Base-by-base conservation (phyloP, 768 basidiomycete genomes). In the Kwoniella bestiolae region DNA sequence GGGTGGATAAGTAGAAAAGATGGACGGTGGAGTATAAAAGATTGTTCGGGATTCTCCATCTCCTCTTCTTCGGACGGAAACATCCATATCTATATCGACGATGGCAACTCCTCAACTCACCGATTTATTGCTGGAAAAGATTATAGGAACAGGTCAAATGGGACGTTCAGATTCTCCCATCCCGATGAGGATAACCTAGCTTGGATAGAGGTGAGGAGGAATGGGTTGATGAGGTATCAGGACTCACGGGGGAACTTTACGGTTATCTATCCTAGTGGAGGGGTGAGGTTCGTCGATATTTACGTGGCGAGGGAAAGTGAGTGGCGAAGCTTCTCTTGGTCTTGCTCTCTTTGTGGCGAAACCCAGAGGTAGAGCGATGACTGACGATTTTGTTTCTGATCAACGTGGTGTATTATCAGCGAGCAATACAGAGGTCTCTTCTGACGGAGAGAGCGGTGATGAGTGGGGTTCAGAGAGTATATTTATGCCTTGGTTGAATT, bases 1-100 rank as follows among this genome's bases (percentile, higher is more conserved):
- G 50, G 29, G 14, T 51, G 29, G 50, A 51, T 14, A 28, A 26
- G 25, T 51, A 28, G 14, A 16, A 7, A 26, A 28, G n/a, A 11
- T 11, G 50, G 28, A 12, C 26, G 25, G 25, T 51, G 50, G 50
- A 26, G 28, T 12, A 51, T 31, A 12, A 11, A 28, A 51, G 50
- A 51, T 51, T 28, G 23, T 51, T 51, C 28, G 14, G 50, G 50
- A 28, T 51, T 51, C 12, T 51, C 50, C n/a, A 51, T 51, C 25
- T 51, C 21, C 11, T 41, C 38, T 41, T 41, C 38, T 41, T 41
- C 18, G 38, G 18, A 41, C 12, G 38, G n/a, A n/a, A n/a, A n/a
- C n/a, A n/a, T n/a, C n/a, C n/a, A n/a, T n/a, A n/a, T n/a, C n/a
- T n/a, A n/a, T n/a, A n/a, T 41, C 14, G 38, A 41, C 12, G 38